These are phyloP conservation scores for Cardiospermum halicacabum DNA, from an alignment of 345 rosid species.

Conservation along the genomic window DNA sequence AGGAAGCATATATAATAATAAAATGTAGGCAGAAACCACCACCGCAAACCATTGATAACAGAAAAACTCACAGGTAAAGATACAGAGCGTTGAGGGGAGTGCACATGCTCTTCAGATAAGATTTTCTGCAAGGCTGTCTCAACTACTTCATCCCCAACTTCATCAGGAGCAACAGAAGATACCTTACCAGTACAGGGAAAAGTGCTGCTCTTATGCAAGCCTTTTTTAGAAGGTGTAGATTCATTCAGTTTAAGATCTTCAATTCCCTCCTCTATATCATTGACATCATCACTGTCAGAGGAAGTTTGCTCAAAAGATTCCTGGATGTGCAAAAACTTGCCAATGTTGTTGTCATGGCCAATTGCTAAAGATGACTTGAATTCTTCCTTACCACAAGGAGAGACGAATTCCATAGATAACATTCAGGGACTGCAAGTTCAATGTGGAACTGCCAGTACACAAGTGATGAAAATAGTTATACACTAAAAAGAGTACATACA, in stretches of 20 bases:
- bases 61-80: conserved; percentile 37
- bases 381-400: conserved; percentile 17
- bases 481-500: conserved; percentile 2
- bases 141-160: conserved; percentile 30
- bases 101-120: conserved; percentile 26
- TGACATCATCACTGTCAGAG: conserved; percentile 34
- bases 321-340: conserved; percentile 18
- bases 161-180: conserved; percentile 19
- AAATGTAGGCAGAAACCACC: background rate
- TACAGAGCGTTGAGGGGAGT: conserved; percentile 1
- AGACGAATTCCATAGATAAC: conserved; percentile 38
- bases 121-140: conserved; percentile 30
- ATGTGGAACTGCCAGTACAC: conserved; percentile 4
- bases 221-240: conserved; percentile 18
- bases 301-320: conserved; percentile 22
- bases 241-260: conserved; percentile 21
- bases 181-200: conserved; percentile 19
- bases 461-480: background rate
- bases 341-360: conserved; percentile 27
- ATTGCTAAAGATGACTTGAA: conserved; percentile 19
- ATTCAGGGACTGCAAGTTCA: background rate
- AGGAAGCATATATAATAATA: background rate
- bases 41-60: background rate
- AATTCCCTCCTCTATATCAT: conserved; percentile 28
- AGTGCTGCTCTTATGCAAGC: conserved; percentile 24